These are phyloP conservation scores for Corinectria fuckeliana DNA, from an alignment of 2,329 filamentous ascomycete species.

Conservation along the genomic window DNA sequence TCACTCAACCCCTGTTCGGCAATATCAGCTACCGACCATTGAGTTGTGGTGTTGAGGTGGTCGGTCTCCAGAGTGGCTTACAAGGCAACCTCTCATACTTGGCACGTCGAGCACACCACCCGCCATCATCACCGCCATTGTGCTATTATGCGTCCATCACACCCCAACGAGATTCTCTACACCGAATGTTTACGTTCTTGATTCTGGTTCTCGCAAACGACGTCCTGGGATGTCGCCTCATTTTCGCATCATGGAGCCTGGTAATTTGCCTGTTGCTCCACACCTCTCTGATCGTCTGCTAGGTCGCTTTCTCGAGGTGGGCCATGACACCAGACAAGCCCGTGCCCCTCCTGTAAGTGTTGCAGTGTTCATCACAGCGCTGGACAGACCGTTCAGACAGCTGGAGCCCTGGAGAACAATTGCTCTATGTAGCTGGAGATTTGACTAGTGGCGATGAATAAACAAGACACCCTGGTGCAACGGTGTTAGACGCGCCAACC, in stretches of 20 bases:
- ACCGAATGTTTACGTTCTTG: neutral
- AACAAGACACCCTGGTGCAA: neutral
- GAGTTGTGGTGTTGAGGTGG: neutral
- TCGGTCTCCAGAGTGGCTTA: neutral
- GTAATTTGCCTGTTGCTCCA: constrained; percentile 31
- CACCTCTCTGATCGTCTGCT: constrained; percentile 15
- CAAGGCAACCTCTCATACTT: no score
- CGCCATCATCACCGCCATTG: neutral
- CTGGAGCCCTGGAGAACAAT: neutral
- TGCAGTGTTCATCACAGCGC: no score
- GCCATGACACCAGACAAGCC: neutral
- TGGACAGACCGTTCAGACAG: neutral
- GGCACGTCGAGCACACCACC: neutral
- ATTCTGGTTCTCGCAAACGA: neutral
- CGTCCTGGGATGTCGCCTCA: neutral
- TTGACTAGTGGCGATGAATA: neutral
- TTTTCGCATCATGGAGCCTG: constrained; percentile 19
- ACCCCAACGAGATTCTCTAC: neutral
- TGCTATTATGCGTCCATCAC: neutral
- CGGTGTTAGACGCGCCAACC: constrained; percentile 3
- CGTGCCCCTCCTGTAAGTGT: neutral
- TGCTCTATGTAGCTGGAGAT: neutral
- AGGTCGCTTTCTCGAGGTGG: constrained; percentile 1
- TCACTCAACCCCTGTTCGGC: neutral
- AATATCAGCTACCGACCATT: neutral